Conservation (phyloP, 164 flowering plant species). For the grape (Vitis vinifera) region ASM3070453v1 NC_081817.1:2024001-2024500, state of each 20-base stretch:
- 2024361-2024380: conserved; percentile 49
- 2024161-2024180: conserved; percentile 70
- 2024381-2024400: conserved; percentile 79
- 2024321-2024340: background rate
- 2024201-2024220: conserved; percentile 47
- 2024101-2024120: background rate
- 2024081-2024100: background rate
- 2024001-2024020: too few relatives aligned
- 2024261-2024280: conserved; percentile 63
- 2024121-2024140: background rate
- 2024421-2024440: conserved; percentile 51
- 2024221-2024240: conserved; percentile 35
- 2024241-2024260: conserved; percentile 55
- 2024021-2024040: too few relatives aligned
- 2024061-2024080: too few relatives aligned
- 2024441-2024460: background rate
- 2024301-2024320: background rate
- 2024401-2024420: conserved; percentile 42
- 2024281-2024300: background rate
- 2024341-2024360: background rate
- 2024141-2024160: conserved; percentile 14
- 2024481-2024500: background rate
- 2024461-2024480: background rate
- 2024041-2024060: too few relatives aligned
- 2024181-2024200: conserved; percentile 66